Conservation (phyloP, 1,284 basidiomycete species). For the Cryptococcus maquisensis region DNA sequence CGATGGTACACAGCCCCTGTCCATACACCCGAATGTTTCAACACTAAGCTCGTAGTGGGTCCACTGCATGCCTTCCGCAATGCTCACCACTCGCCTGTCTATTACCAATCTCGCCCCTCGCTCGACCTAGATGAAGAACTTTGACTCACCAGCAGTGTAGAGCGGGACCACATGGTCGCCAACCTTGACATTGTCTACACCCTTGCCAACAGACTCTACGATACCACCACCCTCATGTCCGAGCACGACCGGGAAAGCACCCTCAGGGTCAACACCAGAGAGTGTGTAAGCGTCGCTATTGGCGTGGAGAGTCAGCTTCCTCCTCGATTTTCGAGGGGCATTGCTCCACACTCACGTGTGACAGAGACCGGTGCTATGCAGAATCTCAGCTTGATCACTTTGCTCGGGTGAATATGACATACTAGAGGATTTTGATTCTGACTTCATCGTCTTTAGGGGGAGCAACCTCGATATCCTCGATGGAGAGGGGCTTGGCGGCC, state of each 20-base stretch:
- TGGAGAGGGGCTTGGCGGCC: conserved; percentile 74
- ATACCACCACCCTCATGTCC: conserved; percentile 66
- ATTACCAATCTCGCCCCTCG: background rate
- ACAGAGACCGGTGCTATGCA: conserved; percentile 69
- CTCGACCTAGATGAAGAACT: background rate
- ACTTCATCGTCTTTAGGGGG: conserved; percentile 90
- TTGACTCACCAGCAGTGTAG: conserved; percentile 72
- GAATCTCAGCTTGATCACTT: background rate
- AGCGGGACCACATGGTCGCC: conserved; percentile 93
- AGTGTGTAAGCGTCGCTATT: conserved; percentile 85
- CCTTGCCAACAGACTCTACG: conserved; percentile 91
- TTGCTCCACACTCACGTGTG: conserved; percentile 64
- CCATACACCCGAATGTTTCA: background rate
- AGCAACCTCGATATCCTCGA: conserved; percentile 90
- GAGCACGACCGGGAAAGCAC: conserved; percentile 89
- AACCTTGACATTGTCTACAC: conserved; percentile 77
- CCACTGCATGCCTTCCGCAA: no score
- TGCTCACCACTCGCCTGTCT: background rate
- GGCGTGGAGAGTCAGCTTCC: background rate
- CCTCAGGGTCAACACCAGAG: conserved; percentile 95
- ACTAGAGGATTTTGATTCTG: conserved; percentile 85
- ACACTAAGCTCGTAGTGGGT: background rate
- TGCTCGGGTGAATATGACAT: conserved; percentile 32
- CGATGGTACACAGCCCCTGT: background rate
- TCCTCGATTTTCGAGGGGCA: no score